Evolutionary conservation across 495 filamentous ascomycete species (phyloP).

Genomic region (Penicillium subrubescens): DNA sequence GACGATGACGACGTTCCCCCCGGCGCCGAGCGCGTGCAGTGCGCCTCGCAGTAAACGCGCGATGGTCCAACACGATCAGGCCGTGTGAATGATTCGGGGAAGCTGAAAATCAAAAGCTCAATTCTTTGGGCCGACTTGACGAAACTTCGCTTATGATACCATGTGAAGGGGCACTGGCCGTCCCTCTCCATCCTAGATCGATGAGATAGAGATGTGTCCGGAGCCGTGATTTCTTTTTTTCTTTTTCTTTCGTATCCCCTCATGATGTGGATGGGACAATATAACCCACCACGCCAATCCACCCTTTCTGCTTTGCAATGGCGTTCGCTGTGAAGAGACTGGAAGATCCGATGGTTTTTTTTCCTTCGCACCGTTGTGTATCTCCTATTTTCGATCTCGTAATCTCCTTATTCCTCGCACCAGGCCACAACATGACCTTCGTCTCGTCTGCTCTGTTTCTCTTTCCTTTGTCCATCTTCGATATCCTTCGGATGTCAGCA

Average conservation of each 20-base stretch:
- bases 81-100: conserved; percentile 15
- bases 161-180: conserved; percentile 34
- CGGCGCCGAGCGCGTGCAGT: conserved; percentile 93
- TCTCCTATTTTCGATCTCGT: conserved; percentile 16
- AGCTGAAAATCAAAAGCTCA: conserved; percentile 7
- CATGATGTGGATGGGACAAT: conserved; percentile 17
- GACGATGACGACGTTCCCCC: conserved; percentile 77
- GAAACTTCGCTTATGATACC: conserved; percentile 50
- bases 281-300: background rate
- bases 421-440: background rate
- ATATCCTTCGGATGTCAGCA: conserved; percentile 17
- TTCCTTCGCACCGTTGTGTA: conserved; percentile 9
- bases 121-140: conserved; percentile 28
- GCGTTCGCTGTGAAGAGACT: conserved; percentile 42
- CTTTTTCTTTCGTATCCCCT: conserved; percentile 26
- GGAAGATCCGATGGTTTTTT: conserved; percentile 35
- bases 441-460: background rate
- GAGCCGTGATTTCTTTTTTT: conserved; percentile 27
- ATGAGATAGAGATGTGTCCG: conserved; percentile 2
- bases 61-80: background rate
- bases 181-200: conserved; percentile 6
- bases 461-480: background rate
- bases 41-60: conserved; percentile 84
- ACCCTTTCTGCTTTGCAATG: conserved; percentile 36
- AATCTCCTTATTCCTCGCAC: conserved; percentile 13